These are phyloP conservation scores for Claviceps monticola DNA, from an alignment of 2,329 filamentous ascomycete species.

Conservation along the genomic window DNA sequence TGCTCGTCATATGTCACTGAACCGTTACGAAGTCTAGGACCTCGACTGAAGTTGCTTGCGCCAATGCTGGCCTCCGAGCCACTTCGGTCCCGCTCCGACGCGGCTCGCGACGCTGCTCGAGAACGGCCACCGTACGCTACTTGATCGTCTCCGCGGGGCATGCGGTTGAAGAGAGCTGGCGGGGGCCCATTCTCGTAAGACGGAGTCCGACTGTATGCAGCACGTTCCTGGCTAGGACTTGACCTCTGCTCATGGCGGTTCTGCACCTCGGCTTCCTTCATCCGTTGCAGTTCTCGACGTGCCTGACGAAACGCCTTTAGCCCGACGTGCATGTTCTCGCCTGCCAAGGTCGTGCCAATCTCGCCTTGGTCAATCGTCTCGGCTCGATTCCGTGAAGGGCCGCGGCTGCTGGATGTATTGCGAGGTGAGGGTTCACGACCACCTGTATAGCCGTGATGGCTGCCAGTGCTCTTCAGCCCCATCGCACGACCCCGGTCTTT, in stretches of 20 bases:
- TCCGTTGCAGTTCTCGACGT: conserved; percentile 39
- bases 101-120: conserved; percentile 16
- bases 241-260: conserved; percentile 21
- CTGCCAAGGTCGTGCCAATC: conserved; percentile 16
- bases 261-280: conserved; percentile 38
- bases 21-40: conserved; percentile 25
- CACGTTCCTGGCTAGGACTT: conserved; percentile 10
- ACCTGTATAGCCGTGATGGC: conserved; percentile 28
- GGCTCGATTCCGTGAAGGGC: background rate
- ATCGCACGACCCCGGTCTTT: conserved; percentile 33
- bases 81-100: conserved; percentile 37
- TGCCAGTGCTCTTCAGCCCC: conserved; percentile 46
- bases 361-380: background rate
- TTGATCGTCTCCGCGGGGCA: conserved; percentile 27
- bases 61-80: conserved; percentile 41
- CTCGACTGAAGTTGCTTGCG: conserved; percentile 25
- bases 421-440: conserved; percentile 26
- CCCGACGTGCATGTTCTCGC: conserved; percentile 33
- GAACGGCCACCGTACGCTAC: conserved; percentile 14
- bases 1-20: conserved; percentile 24
- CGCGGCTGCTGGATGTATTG: conserved; percentile 16
- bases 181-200: conserved; percentile 32
- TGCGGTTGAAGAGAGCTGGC: conserved; percentile 30
- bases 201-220: conserved; percentile 20
- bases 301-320: conserved; percentile 44